Evolutionary conservation across 768 basidiomycete genomes (phyloP).

Genomic region (Tephrocybe sp.): DNA sequence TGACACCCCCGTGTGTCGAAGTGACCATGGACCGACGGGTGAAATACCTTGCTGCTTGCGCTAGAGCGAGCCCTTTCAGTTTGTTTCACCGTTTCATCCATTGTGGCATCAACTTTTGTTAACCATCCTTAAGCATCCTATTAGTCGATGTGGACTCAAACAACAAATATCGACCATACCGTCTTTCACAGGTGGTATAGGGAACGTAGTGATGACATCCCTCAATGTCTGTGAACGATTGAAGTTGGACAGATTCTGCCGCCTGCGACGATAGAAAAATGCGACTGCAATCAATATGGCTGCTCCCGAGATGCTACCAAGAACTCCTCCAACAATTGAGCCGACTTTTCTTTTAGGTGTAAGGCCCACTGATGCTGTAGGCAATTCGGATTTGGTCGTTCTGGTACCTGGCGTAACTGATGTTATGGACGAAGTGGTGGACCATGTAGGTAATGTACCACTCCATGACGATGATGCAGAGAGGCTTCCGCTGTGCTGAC

Average conservation of each 20-base stretch:
- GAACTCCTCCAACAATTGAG: slow-evolving; percentile 8
- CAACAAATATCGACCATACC: no score
- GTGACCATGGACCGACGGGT: no score
- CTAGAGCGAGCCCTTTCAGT: slow-evolving; percentile 4
- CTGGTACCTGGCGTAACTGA: no score
- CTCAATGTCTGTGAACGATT: not conserved
- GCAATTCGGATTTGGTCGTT: no score
- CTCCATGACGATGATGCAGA: no score
- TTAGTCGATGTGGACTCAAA: no score
- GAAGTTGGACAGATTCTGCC: not conserved
- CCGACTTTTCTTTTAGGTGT: not conserved
- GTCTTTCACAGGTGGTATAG: not conserved
- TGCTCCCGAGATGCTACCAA: slow-evolving; percentile 1
- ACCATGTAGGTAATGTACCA: not conserved
- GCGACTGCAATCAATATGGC: not conserved
- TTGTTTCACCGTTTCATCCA: slow-evolving; percentile 6
- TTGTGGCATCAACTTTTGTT: not conserved
- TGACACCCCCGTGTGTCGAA: no score
- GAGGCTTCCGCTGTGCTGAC: no score
- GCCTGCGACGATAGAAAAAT: not conserved
- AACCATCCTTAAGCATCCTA: slow-evolving; percentile 8
- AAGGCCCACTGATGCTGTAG: no score
- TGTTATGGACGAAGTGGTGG: not conserved
- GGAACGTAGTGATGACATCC: not conserved
- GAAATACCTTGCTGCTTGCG: not conserved